Evolutionary conservation across 1,139 yeast genomes (phyloP), one percentile per base, ranked within the genome.

Genomic region (Williopsis jadinii): DNA sequence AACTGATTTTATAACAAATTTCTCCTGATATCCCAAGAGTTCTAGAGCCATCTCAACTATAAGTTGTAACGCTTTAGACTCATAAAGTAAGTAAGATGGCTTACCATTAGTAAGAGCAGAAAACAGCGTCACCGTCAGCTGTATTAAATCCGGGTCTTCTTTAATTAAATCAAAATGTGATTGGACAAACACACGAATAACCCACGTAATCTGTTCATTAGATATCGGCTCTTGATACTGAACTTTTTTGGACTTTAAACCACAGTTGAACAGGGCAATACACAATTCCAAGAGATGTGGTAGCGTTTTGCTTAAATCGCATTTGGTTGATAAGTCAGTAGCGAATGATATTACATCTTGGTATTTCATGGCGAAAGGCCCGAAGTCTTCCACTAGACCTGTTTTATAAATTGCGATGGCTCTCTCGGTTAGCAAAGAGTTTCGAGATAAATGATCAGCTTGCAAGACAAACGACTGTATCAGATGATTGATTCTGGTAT

Each of bases 1-100:
- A 0, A 77, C 68, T 0, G 87, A 69, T 46, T 77, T 75, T 35
- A 86, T 62, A 3, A 85, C 75, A 52, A 82, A 78, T 40, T 82
- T 70, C 57, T 86, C 95, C 39, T 71, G 71, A 0, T 79, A 70
- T 9, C 62, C 54, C 34, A 85, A 62, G 11, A 75, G 68, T 8
- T 65, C 59, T 4, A 81, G 41, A 34, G 59, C 54, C 31, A 60
- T 59, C 13, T 42, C 46, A 35, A 31, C 67, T 26, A 52, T 43
- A 63, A 58, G 71, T 66, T 14, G 64, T 63, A 24, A 79, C 38
- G 11, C 77, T 52, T n/a, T 55, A 43, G 31, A 57, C 47, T 66
- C 55, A 13, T 67, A 56, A 3, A 80, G 47, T 1, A 78, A 52
- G 31, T 76, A 60, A 1, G 67, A 58, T 1, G 90, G 90, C 41